phyloP scores from a whole-genome alignment of 2,329 filamentous ascomycete genomes.

The Cyanodermella asteris region DNA sequence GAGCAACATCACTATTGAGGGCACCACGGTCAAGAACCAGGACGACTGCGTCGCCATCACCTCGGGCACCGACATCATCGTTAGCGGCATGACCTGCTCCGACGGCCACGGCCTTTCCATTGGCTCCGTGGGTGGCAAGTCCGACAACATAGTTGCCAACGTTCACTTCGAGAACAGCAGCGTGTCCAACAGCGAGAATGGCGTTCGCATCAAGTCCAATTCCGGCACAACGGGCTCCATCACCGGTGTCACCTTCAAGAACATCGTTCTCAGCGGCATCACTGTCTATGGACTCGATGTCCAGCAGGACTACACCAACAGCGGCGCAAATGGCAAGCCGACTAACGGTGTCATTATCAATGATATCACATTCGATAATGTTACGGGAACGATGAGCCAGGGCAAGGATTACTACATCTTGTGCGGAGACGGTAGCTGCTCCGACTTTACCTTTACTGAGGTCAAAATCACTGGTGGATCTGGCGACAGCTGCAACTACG shows the following conservation, averaged over 20 bases:
- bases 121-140: slow-evolving; percentile 25
- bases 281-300: slow-evolving; percentile 34
- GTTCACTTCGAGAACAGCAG: slow-evolving; percentile 29
- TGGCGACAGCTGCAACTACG: no score
- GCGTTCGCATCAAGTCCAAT: slow-evolving; percentile 36
- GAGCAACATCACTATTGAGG: slow-evolving; percentile 27
- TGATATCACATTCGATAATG: slow-evolving; percentile 15
- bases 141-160: slow-evolving; percentile 29
- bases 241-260: slow-evolving; percentile 28
- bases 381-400: no score
- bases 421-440: no score
- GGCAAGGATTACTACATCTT: no score
- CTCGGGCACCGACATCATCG: slow-evolving; percentile 27
- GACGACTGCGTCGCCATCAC: slow-evolving; percentile 40
- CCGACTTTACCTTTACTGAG: no score
- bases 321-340: slow-evolving; percentile 18
- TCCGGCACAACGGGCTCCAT: slow-evolving; percentile 30
- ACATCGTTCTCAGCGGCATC: slow-evolving; percentile 29
- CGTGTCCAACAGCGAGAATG: slow-evolving; percentile 23
- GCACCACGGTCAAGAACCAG: slow-evolving; percentile 35
- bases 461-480: no score
- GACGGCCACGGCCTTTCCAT: slow-evolving; percentile 24
- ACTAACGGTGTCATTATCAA: slow-evolving; percentile 20
- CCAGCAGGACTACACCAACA: slow-evolving; percentile 35
- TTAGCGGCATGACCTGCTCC: slow-evolving; percentile 22